Evolutionary conservation across 345 rosid species (phyloP).

Genomic region (Melastoma malabathricum): DNA sequence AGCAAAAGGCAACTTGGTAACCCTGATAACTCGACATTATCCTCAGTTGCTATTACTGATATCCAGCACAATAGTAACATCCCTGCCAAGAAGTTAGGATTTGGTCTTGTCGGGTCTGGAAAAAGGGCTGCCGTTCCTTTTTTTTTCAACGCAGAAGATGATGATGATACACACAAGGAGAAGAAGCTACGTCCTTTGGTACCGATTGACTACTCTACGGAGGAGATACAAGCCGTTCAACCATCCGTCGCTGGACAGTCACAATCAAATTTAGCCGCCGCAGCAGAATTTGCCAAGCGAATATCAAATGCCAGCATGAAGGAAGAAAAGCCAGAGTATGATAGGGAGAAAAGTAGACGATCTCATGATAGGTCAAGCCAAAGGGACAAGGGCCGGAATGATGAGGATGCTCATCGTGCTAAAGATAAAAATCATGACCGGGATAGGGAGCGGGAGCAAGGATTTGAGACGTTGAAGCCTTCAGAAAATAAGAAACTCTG

Average conservation of each 20-base stretch:
- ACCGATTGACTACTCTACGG: constrained; percentile 90
- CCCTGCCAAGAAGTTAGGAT: constrained; percentile 72
- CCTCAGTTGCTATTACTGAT: constrained; percentile 34
- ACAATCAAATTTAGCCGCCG: constrained; percentile 77
- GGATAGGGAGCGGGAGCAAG: constrained; percentile 49
- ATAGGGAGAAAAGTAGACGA: constrained; percentile 67
- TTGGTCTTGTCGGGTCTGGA: constrained; percentile 93
- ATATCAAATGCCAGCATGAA: constrained; percentile 52
- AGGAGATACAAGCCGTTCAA: constrained; percentile 75
- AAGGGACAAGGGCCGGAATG: constrained; percentile 50
- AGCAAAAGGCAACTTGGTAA: constrained; percentile 43
- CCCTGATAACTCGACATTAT: constrained; percentile 31
- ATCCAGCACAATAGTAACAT: constrained; percentile 31
- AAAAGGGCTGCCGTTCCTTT: constrained; percentile 83
- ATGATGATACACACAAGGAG: constrained; percentile 72
- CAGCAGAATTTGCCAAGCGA: constrained; percentile 88
- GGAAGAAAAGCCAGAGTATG: constrained; percentile 61
- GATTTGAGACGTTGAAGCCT: constrained; percentile 45
- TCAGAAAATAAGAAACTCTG: constrained; percentile 69
- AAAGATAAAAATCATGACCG: constrained; percentile 40
- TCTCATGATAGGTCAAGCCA: constrained; percentile 56
- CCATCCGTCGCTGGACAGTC: constrained; percentile 41
- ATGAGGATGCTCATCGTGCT: constrained; percentile 29
- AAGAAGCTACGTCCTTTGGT: constrained; percentile 93
- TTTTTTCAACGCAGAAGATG: constrained; percentile 91